Conservation (phyloP, 805 yeast species). For the Candida arabinofermentans region DNA sequence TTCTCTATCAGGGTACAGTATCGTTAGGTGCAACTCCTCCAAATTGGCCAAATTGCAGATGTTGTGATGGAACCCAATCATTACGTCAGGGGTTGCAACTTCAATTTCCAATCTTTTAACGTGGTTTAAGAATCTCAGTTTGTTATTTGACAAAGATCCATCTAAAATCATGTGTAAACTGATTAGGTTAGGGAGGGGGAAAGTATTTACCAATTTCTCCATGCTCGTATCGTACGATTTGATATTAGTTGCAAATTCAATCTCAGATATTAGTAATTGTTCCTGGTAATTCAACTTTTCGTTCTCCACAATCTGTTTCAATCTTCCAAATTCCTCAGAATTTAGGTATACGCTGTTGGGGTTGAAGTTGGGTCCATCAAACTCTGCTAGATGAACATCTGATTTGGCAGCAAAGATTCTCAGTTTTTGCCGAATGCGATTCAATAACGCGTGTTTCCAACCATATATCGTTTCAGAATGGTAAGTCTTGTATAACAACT, state of each 20-base stretch:
- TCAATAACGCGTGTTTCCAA: constrained; percentile 8
- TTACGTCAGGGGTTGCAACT: constrained; percentile 3
- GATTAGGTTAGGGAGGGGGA: constrained; percentile 7
- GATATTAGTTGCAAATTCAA: constrained; percentile 7
- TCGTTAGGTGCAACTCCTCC: constrained; percentile 3
- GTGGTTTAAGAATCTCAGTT: neutral
- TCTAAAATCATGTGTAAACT: constrained; percentile 3
- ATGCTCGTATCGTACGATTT: neutral
- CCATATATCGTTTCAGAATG: constrained; percentile 3
- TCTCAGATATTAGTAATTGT: constrained; percentile 1
- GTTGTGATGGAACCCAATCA: constrained; percentile 1
- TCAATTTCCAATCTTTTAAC: constrained; percentile 4
- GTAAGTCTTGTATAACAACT: constrained; percentile 3
- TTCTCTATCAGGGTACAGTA: constrained; percentile 7
- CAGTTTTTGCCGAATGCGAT: constrained; percentile 2
- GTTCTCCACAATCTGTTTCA: constrained; percentile 3
- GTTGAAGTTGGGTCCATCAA: constrained; percentile 4
- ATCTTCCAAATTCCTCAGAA: constrained; percentile 4
- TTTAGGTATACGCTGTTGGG: constrained; percentile 3
- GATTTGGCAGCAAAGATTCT: constrained; percentile 8
- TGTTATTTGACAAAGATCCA: neutral
- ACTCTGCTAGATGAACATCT: constrained; percentile 2
- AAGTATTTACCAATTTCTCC: neutral
- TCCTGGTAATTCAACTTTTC: neutral
- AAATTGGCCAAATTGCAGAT: neutral